These are phyloP conservation scores for Candida schatavii DNA, from an alignment of 805 yeast genomes.

Conservation along the genomic window DNA sequence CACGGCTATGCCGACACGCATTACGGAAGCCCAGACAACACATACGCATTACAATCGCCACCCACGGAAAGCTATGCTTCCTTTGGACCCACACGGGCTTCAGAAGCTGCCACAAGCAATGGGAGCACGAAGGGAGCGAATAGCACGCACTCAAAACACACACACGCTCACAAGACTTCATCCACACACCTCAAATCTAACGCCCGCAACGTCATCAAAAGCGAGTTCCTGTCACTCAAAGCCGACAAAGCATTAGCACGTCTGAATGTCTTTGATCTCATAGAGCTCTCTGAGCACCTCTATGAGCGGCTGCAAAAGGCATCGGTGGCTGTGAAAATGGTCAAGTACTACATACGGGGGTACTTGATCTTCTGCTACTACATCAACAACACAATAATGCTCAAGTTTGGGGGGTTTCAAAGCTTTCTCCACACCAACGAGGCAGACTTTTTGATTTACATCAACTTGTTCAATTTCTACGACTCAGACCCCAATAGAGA, in stretches of 20 bases:
- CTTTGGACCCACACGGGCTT: too few species aligned
- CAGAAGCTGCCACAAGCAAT: too few species aligned
- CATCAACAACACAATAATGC: constrained; percentile 40
- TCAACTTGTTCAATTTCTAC: constrained; percentile 41
- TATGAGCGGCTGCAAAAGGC: constrained; percentile 29
- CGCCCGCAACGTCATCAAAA: constrained; percentile 20
- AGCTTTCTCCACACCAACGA: constrained; percentile 34
- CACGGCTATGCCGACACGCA: too few species aligned
- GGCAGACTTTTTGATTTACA: constrained; percentile 39
- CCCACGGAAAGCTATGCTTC: too few species aligned
- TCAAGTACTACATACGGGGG: constrained; percentile 28
- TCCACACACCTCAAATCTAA: too few species aligned
- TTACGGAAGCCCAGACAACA: too few species aligned
- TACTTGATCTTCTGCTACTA: constrained; percentile 42
- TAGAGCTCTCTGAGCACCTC: constrained; percentile 37
- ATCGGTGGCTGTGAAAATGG: constrained; percentile 2
- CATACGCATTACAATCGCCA: too few species aligned
- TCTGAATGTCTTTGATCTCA: constrained; percentile 33
- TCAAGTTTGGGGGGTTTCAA: constrained; percentile 42
- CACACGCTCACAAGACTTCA: too few species aligned
- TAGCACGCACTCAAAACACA: too few species aligned
- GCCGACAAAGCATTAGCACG: constrained; percentile 23
- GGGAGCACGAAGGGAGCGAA: too few species aligned
- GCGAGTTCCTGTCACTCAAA: constrained; percentile 38
- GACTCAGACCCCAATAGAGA: constrained; percentile 17